These are phyloP conservation scores for Penicillium angulare DNA, from an alignment of 495 filamentous ascomycete genomes.

Conservation along the genomic window DNA sequence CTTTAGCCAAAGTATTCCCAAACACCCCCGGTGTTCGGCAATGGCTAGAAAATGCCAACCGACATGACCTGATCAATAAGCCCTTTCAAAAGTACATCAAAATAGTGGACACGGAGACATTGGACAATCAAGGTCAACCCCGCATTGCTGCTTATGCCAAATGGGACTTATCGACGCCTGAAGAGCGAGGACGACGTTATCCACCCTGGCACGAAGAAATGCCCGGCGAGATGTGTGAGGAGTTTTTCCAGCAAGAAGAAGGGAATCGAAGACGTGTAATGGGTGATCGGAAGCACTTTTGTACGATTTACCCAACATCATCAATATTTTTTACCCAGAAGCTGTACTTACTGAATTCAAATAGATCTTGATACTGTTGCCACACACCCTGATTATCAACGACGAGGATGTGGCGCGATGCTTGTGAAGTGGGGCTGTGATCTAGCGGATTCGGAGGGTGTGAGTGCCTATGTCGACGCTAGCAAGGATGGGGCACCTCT, in stretches of 20 bases:
- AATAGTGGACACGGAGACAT: conserved; percentile 18
- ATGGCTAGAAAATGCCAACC: conserved; percentile 23
- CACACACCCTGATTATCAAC: conserved; percentile 47
- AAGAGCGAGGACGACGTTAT: conserved; percentile 26
- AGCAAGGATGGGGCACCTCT: conserved; percentile 27
- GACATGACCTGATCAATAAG: conserved; percentile 19
- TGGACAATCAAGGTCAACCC: conserved; percentile 13
- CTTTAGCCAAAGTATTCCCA: conserved; percentile 17
- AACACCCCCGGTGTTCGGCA: conserved; percentile 24
- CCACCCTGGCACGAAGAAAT: conserved; percentile 25
- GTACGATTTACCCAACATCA: conserved; percentile 4
- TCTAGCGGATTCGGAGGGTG: conserved; percentile 33
- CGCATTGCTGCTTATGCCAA: conserved; percentile 27
- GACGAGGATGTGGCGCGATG: conserved; percentile 48
- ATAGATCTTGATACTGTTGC: conserved; percentile 49
- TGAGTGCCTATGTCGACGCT: conserved; percentile 31
- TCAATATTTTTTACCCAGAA: background rate
- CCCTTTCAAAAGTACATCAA: conserved; percentile 28
- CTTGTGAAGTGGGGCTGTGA: conserved; percentile 52
- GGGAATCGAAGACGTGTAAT: conserved; percentile 18
- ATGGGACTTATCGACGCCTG: conserved; percentile 22
- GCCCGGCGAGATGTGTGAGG: conserved; percentile 15
- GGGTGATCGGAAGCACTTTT: conserved; percentile 27
- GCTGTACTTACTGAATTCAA: background rate
- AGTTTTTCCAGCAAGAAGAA: conserved; percentile 16